Evolutionary conservation across 495 filamentous ascomycete species (phyloP), one percentile per base, ranked within the genome.

Genomic region (Penicillium flavigenum): DNA sequence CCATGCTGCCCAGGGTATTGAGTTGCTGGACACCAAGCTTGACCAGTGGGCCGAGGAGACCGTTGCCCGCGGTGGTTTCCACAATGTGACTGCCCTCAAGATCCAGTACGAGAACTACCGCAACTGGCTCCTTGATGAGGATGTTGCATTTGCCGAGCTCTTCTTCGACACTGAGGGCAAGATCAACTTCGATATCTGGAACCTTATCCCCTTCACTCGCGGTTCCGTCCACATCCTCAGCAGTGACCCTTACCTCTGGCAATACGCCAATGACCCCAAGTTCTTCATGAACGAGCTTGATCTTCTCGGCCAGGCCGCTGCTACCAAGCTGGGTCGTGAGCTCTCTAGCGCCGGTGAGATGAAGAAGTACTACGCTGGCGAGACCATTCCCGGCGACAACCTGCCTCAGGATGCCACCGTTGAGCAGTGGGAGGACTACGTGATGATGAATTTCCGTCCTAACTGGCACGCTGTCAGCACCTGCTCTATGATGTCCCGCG

Each of bases 231-330:
- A 75, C 16, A 78, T 86, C 60, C 54, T 61, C 2, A 68, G 63
- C 6, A 55, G 63, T 16, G 65, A 75, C 53, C 79, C 74, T 1
- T 56, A 59, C 14, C 70, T 75, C 47, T 57, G 52, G 4, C 81
- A 79, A 1, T 56, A 76, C 50, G 77, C 83, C 0, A 74, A 79
- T 57, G 71, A 82, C 55, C 76, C 76, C 0, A 68, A 71, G 49
- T 85, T 68, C 70, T 72, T 86, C n/a, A 65, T 69, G n/a, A 65
- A 80, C 38, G 73, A 71, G 22, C 68, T 75, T 0, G 81, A 86
- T 54, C 43, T 64, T 7, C 79, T 79, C 11, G 64, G 84, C 20
- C 72, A 77, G 2, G 59, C 85, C 4, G 80, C 76, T 1, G 77
- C 68, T 0, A 76, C 78, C 63, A 78, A 76, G 61, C 76, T 83